Conservation (phyloP, 768 basidiomycete genomes). For the Tephrocybe sp. region DNA sequence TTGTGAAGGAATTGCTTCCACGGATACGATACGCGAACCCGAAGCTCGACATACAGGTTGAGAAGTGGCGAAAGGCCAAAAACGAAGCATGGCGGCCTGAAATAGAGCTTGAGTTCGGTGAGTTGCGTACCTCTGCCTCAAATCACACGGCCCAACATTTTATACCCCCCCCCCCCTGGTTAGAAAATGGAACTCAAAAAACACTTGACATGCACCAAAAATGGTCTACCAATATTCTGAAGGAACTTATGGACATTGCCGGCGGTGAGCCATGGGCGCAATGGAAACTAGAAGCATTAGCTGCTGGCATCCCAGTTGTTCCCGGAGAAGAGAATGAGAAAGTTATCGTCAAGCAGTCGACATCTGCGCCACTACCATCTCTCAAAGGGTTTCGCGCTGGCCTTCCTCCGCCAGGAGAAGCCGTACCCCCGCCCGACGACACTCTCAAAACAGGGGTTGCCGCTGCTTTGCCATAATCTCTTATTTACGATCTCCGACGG, state of each 20-base stretch:
- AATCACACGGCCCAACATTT: not conserved
- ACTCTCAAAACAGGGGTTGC: slow-evolving; percentile 21
- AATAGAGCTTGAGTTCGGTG: slow-evolving; percentile 64
- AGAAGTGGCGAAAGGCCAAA: slow-evolving; percentile 50
- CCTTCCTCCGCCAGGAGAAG: slow-evolving; percentile 1
- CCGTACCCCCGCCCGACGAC: slow-evolving; percentile 9
- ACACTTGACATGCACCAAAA: slow-evolving; percentile 62
- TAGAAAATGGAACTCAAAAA: slow-evolving; percentile 51
- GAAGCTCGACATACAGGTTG: slow-evolving; percentile 56
- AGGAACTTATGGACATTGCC: slow-evolving; percentile 69
- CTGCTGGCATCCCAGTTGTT: slow-evolving; percentile 49
- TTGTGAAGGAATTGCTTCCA: slow-evolving; percentile 76
- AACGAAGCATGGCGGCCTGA: slow-evolving; percentile 61
- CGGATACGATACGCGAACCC: slow-evolving; percentile 81
- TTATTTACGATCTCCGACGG: not conserved
- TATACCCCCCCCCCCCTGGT: no score
- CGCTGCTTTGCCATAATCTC: slow-evolving; percentile 25
- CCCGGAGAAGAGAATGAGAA: slow-evolving; percentile 40
- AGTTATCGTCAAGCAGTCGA: slow-evolving; percentile 20
- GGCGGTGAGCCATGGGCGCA: slow-evolving; percentile 61
- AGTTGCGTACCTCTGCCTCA: slow-evolving; percentile 26
- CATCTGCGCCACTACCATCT: slow-evolving; percentile 23
- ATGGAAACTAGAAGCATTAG: slow-evolving; percentile 48
- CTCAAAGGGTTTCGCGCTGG: slow-evolving; percentile 19
- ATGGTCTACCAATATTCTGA: slow-evolving; percentile 66